Conservation (phyloP, 2,329 filamentous ascomycete genomes). For the Exserohilum rostratum region DNA sequence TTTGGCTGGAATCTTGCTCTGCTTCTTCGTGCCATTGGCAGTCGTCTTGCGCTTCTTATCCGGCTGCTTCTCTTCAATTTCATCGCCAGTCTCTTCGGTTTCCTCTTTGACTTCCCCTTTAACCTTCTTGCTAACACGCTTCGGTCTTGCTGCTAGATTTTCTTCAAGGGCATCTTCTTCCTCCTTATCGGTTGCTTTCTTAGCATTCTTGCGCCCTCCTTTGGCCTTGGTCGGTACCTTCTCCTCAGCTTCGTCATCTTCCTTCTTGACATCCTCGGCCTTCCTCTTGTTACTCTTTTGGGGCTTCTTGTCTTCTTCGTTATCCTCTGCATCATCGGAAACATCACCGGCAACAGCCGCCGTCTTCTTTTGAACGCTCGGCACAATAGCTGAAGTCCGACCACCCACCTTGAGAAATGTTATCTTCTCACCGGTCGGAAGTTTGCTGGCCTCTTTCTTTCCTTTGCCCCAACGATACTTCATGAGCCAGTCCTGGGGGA, state of each 20-base stretch:
- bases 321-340: constrained; percentile 41
- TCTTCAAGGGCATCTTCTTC: constrained; percentile 30
- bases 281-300: constrained; percentile 48
- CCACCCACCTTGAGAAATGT: constrained; percentile 88
- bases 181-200: constrained; percentile 30
- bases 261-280: constrained; percentile 30
- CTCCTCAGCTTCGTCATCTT: constrained; percentile 24
- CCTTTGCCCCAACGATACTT: constrained; percentile 89
- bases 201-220: constrained; percentile 29
- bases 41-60: constrained; percentile 37
- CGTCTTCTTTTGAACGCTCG: constrained; percentile 83
- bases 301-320: constrained; percentile 29
- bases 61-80: constrained; percentile 27
- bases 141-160: constrained; percentile 15
- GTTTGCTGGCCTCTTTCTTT: constrained; percentile 69
- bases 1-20: constrained; percentile 14
- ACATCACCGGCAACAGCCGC: constrained; percentile 62
- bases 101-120: constrained; percentile 26
- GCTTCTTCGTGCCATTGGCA: constrained; percentile 16
- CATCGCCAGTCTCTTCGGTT: constrained; percentile 32
- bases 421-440: constrained; percentile 86
- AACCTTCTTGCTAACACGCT: constrained; percentile 7
- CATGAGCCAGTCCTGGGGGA: constrained; percentile 86
- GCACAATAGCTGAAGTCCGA: constrained; percentile 87
- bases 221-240: constrained; percentile 24